Conservation (phyloP, 768 basidiomycete genomes). For the Holtermanniella nyarrowii region DNA sequence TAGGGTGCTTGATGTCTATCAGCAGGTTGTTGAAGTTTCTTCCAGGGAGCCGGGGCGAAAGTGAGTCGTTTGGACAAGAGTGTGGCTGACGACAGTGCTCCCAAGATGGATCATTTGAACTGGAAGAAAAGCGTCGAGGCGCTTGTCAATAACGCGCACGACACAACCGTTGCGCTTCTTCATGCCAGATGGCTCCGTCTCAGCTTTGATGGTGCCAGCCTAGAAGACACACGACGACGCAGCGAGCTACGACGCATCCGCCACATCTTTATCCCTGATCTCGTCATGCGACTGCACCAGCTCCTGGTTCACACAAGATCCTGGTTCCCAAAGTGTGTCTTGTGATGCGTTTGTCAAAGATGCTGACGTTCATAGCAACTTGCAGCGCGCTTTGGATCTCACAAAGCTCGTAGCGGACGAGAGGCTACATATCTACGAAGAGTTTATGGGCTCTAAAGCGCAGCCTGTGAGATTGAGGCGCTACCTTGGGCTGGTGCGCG, state of each 20-base stretch:
- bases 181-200: conserved; percentile 42
- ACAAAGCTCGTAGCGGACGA: conserved; percentile 82
- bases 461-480: conserved; percentile 56
- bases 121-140: conserved; percentile 32
- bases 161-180: conserved; percentile 58
- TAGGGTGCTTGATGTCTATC: conserved; percentile 26
- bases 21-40: conserved; percentile 24
- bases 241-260: conserved; percentile 70
- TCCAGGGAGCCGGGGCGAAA: conserved; percentile 24
- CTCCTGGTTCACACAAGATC: conserved; percentile 56
- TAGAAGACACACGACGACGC: conserved; percentile 48
- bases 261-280: conserved; percentile 78
- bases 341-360: too few species aligned
- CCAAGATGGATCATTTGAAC: conserved; percentile 37
- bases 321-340: conserved; percentile 46
- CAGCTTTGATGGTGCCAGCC: conserved; percentile 4
- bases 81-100: conserved; percentile 14
- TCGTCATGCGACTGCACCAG: conserved; percentile 73
- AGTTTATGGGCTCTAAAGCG: conserved; percentile 53
- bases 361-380: conserved; percentile 42
- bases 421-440: conserved; percentile 71
- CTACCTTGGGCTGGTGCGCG: conserved; percentile 64
- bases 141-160: conserved; percentile 56
- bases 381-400: conserved; percentile 63
- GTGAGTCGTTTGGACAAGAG: conserved; percentile 8